Evolutionary conservation across 2,329 filamentous ascomycete genomes (phyloP), one percentile per base, ranked within the genome.

Genomic region (Cercospora canescens): DNA sequence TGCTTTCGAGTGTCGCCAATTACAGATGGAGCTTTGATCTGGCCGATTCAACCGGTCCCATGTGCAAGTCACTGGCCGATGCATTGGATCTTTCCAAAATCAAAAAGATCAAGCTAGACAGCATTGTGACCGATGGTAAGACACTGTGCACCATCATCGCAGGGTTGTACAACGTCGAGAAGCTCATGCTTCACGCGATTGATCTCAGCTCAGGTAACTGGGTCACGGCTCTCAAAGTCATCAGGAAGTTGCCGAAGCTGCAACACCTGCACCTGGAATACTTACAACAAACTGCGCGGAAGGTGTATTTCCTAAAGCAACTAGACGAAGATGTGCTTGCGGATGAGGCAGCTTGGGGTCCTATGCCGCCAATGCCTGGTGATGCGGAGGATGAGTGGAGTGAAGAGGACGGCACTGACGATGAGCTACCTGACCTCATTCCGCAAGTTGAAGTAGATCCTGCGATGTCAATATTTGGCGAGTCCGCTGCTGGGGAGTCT

Each of bases 261-360:
- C 26, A 71, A 4, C 74, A 76, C 37, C 65, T 76, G 11, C 73
- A 76, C 50, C 66, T 76, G 12, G 69, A 70, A 63, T 75, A 69
- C 37, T 62, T 73, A 8, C 63, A 61, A 9, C 70, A 73, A 41
- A 55, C n/a, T 16, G 62, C 65, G n/a, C 54, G 63, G 39, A 73
- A 71, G 57, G 69, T 66, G 3, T 75, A 67, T 66, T 75, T 76
- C 63, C 58, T 75, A 18, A 59, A 70, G 45, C 72, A 74, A 26
- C 52, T 24, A 1, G 69, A 72, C 6, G 41, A 50, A 11, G 65
- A 61, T 12, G 21, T 56, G 21, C 32, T 39, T 30, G 60, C 24
- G 18, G 21, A 35, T 34, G 54, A 62, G 24, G 28, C 64, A 6
- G 60, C 39, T 28, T 66, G 39, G 39, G 63, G 18, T 6, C 59